Evolutionary conservation across 2,329 filamentous ascomycete genomes (phyloP), one percentile per base, ranked within the genome.

Genomic region (Sporothrix euskadiensis): DNA sequence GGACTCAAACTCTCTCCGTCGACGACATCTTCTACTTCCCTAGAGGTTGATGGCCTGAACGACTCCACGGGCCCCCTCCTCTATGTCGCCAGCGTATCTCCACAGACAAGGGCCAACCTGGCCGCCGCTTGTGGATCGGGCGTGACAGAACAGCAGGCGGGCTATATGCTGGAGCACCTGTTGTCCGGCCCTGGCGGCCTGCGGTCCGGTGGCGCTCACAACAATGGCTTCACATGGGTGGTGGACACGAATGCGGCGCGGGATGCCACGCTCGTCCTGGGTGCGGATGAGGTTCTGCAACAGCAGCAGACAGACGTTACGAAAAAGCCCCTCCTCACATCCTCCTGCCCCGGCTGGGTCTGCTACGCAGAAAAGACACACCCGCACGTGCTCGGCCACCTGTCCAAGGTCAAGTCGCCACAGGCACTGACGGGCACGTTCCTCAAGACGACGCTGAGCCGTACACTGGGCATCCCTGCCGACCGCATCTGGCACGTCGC

Each of bases 291-390:
- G 80, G 90, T 92, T 9, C 83, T 89, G 26, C 81, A 82, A 61
- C 81, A 81, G 71, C 78, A 80, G 72, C 78, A 71, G 22, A 71
- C 78, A 80, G 72, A 78, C 72, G 39, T 32, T 61, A 68, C 39
- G 74, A 35, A 22, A 52, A 77, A 74, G 32, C 75, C 93, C 0
- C 89, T 95, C 41, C 86, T 99, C 59, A 94, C 94, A 9, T 94
- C 94, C 3, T 94, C 94, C 26, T 99, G 96, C 81, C 96, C 96
- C 0, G 96, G 96, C 8, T 99, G 97, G 94, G 95, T 99, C 73
- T 99, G 96, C 83, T 99, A 99, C 79, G 95, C 95, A 35, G 96
- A 99, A 81, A 98, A 99, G 84, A 98, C 95, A 72, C 96, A 99
- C 79, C 94, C 96, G 1, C 91, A 98, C 79, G 90, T 98, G 72